These are phyloP conservation scores for Malassezia nana DNA, from an alignment of 1,284 basidiomycete genomes.

Conservation along the genomic window DNA sequence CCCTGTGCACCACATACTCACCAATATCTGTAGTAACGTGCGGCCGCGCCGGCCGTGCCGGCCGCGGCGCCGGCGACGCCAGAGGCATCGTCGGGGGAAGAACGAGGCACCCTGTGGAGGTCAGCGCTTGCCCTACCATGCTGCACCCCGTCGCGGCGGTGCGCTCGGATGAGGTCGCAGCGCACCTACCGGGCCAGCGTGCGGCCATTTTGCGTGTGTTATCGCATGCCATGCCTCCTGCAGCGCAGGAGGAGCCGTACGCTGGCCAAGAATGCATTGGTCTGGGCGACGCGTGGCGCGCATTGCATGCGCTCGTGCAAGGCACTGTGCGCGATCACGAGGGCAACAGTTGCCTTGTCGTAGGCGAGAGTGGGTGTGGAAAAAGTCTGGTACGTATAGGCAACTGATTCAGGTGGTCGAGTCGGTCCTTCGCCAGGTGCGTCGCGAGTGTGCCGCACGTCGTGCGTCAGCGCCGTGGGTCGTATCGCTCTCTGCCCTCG, in stretches of 20 bases:
- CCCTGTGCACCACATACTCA: background rate
- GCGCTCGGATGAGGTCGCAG: background rate
- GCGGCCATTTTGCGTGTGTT: conserved; percentile 2
- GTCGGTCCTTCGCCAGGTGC: conserved; percentile 24
- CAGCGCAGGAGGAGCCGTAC: conserved; percentile 9
- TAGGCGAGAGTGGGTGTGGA: conserved; percentile 34
- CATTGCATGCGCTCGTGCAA: conserved; percentile 24
- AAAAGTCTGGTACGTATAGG: conserved; percentile 23
- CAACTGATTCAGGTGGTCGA: conserved; percentile 21
- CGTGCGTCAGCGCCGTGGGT: conserved; percentile 1
- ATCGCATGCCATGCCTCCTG: conserved; percentile 5
- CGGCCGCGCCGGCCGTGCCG: background rate
- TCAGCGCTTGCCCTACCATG: background rate
- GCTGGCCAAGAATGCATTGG: conserved; percentile 28
- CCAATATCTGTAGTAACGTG: background rate
- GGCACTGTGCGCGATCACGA: conserved; percentile 27
- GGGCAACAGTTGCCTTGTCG: conserved; percentile 39
- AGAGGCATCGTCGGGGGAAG: background rate
- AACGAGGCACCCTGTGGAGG: background rate
- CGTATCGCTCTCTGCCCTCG: conserved; percentile 26
- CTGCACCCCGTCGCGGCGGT: background rate
- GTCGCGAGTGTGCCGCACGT: background rate
- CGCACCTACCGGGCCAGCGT: background rate
- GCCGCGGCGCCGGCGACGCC: background rate
- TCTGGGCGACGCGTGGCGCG: conserved; percentile 26